A percentile compares a stretch with the other conserved stretches of the same genome.
These are phyloP conservation scores for Cercospora berteroae DNA, from an alignment of 2,329 filamentous ascomycete species.

Conservation along the genomic window DNA sequence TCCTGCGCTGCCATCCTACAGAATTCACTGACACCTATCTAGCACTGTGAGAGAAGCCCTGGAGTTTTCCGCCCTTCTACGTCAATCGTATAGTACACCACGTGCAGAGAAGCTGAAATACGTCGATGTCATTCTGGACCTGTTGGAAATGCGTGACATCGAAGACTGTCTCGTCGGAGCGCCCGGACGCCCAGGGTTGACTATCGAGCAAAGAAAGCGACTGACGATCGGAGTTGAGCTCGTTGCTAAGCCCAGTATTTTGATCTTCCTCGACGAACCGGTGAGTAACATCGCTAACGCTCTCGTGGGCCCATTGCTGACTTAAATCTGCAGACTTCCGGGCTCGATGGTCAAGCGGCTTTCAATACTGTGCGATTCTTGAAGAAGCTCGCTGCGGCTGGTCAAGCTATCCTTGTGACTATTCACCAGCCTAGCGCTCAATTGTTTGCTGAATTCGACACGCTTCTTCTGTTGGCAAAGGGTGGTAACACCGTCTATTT, in stretches of 20 bases:
- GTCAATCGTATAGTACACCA: slow-evolving; percentile 58
- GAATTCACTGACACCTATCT: background rate
- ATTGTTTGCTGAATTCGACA: slow-evolving; percentile 65
- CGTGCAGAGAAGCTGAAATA: slow-evolving; percentile 64
- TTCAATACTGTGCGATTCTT: slow-evolving; percentile 64
- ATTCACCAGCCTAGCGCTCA: slow-evolving; percentile 69
- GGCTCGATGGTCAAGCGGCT: slow-evolving; percentile 65
- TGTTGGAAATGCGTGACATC: slow-evolving; percentile 65
- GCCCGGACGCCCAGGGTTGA: slow-evolving; percentile 49
- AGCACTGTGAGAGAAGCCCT: slow-evolving; percentile 63
- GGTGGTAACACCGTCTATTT: slow-evolving; percentile 67
- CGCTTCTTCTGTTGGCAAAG: slow-evolving; percentile 59
- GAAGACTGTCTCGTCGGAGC: slow-evolving; percentile 63
- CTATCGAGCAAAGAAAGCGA: slow-evolving; percentile 55
- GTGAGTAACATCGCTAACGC: slow-evolving; percentile 29
- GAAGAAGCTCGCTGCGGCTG: slow-evolving; percentile 62
- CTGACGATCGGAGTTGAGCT: slow-evolving; percentile 58
- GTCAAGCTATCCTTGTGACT: slow-evolving; percentile 66
- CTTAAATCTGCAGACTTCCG: background rate
- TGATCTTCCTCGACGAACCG: slow-evolving; percentile 60
- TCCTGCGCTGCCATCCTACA: background rate
- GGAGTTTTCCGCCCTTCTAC: slow-evolving; percentile 62
- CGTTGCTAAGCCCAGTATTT: slow-evolving; percentile 56
- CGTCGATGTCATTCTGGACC: slow-evolving; percentile 59
- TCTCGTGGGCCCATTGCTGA: background rate